Conservation (phyloP, 208 protist genomes). For the Trypanosoma rangeli region DNA sequence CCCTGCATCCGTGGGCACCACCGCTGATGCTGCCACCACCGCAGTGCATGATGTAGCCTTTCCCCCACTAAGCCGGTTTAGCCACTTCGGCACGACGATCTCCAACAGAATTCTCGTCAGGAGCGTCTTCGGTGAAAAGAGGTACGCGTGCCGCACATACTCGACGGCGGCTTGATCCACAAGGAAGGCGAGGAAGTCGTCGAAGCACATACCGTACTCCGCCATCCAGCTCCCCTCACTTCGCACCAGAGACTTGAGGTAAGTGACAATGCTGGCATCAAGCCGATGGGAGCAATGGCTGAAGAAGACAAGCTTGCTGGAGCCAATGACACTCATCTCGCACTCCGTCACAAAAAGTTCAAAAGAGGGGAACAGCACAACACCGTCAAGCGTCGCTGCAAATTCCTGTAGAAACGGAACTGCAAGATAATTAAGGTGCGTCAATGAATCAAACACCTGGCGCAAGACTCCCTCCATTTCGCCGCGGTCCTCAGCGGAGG, state of each 20-base stretch:
- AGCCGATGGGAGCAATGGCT: neutral
- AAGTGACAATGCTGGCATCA: constrained; percentile 4
- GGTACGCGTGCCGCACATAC: constrained; percentile 15
- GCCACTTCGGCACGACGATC: constrained; percentile 12
- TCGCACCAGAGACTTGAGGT: constrained; percentile 10
- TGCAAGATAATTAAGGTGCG: constrained; percentile 5
- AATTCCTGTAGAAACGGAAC: constrained; percentile 10
- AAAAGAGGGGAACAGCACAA: constrained; percentile 23
- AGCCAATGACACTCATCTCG: constrained; percentile 19
- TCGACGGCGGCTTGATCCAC: constrained; percentile 20
- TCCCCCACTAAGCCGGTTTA: neutral
- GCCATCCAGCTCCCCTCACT: constrained; percentile 9
- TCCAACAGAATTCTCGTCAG: constrained; percentile 8
- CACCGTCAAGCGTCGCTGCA: constrained; percentile 1
- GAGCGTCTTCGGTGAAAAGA: constrained; percentile 5
- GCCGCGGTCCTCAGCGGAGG: neutral
- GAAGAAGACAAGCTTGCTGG: constrained; percentile 9
- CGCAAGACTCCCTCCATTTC: constrained; percentile 1
- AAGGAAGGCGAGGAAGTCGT: constrained; percentile 22
- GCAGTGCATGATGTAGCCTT: neutral
- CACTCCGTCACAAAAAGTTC: constrained; percentile 22
- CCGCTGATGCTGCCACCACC: neutral
- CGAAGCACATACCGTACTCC: constrained; percentile 16
- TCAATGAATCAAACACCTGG: constrained; percentile 11
- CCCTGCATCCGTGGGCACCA: neutral